A percentile compares a stretch with the other conserved stretches of the same genome.
phyloP scores from a whole-genome alignment of 139 green algal species.

The Deuterostichococcus epilithicus region DNA sequence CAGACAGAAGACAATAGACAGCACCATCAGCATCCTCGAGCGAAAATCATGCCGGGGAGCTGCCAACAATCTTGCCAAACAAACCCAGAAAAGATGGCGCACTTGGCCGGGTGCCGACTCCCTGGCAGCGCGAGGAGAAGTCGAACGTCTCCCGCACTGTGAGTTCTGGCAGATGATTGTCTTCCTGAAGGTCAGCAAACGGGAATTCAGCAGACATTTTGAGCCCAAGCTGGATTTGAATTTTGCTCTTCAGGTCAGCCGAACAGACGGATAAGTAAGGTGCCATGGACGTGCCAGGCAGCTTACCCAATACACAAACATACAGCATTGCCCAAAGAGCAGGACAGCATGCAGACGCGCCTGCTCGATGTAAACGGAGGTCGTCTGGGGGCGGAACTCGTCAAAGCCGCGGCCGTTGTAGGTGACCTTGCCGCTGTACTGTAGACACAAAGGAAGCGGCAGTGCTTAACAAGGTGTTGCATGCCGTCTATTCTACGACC shows the following conservation, averaged over 20 bases:
- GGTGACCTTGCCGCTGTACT: slow-evolving; percentile 25
- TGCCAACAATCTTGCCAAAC: neutral
- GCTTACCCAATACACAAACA: no score
- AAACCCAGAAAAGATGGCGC: neutral
- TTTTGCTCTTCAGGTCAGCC: no score
- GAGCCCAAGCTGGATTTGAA: no score
- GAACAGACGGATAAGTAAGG: no score
- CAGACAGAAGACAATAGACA: no score
- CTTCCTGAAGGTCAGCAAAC: slow-evolving; percentile 28
- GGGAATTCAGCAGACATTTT: no score
- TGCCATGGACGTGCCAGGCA: no score
- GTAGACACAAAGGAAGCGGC: neutral
- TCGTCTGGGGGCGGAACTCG: slow-evolving; percentile 36
- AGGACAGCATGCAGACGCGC: slow-evolving; percentile 32
- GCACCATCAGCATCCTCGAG: no score
- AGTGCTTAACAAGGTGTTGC: neutral
- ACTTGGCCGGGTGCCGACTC: slow-evolving; percentile 16
- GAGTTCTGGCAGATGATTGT: slow-evolving; percentile 46
- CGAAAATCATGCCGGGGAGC: slow-evolving; percentile 1
- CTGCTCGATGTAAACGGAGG: slow-evolving; percentile 53
- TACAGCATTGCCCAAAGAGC: slow-evolving; percentile 30
- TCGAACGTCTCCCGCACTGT: slow-evolving; percentile 49
- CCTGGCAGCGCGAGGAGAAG: slow-evolving; percentile 35
- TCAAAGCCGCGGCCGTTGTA: slow-evolving; percentile 46
- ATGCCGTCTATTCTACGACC: neutral